These are phyloP conservation scores for Boletus vermiculosoides DNA, from an alignment of 768 basidiomycete species.

Conservation along the genomic window DNA sequence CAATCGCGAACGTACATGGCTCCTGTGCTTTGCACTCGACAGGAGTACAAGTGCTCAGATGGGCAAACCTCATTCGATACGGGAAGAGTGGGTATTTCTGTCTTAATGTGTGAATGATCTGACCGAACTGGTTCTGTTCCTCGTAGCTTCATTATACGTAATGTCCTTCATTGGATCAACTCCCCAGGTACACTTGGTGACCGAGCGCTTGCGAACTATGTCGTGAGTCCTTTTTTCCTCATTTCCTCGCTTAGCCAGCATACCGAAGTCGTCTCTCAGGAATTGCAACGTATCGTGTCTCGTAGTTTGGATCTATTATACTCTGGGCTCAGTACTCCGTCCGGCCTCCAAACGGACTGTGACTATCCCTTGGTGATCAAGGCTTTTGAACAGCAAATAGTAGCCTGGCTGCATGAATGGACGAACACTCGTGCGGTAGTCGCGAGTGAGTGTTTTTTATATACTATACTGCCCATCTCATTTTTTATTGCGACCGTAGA, in stretches of 20 bases:
- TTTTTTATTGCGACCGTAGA: slow-evolving; percentile 14
- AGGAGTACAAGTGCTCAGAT: slow-evolving; percentile 91
- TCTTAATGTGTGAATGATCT: neutral
- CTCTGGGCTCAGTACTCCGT: slow-evolving; percentile 72
- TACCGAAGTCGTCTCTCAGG: slow-evolving; percentile 39
- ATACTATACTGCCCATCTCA: neutral
- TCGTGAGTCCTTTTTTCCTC: slow-evolving; percentile 44
- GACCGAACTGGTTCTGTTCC: neutral
- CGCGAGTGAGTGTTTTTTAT: slow-evolving; percentile 17
- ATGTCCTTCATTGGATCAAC: slow-evolving; percentile 71
- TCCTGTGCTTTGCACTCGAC: slow-evolving; percentile 83
- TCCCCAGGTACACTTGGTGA: slow-evolving; percentile 69
- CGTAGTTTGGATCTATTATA: slow-evolving; percentile 90
- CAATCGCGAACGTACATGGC: slow-evolving; percentile 95
- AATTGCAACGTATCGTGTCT: slow-evolving; percentile 85
- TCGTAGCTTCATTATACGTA: slow-evolving; percentile 79
- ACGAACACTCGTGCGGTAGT: slow-evolving; percentile 19
- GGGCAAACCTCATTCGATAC: slow-evolving; percentile 92
- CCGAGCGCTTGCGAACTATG: slow-evolving; percentile 69
- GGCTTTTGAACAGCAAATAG: slow-evolving; percentile 77
- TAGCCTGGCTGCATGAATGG: slow-evolving; percentile 60
- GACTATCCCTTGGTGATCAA: slow-evolving; percentile 86
- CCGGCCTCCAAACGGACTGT: slow-evolving; percentile 78
- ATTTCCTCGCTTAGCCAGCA: neutral
- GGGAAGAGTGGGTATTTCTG: slow-evolving; percentile 75